Evolutionary conservation across 2,329 filamentous ascomycete species (phyloP), one percentile per base, ranked within the genome.

Genomic region (Claviceps maximensis): DNA sequence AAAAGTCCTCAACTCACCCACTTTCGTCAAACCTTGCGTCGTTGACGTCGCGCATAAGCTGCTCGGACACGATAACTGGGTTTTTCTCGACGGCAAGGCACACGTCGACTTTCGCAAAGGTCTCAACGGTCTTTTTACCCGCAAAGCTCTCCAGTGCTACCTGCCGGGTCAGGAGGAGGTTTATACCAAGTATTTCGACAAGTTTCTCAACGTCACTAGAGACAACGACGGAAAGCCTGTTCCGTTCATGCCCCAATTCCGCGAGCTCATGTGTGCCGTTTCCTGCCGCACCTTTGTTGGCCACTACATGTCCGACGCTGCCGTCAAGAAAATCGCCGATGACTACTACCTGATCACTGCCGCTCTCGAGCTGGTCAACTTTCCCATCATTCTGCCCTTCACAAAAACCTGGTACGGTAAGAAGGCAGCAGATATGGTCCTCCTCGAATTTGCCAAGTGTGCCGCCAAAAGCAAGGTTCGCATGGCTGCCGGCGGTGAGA

Each of bases 101-200:
- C 93, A 98, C 63, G 88, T 95, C 60, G 93, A 97, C 64, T 98
- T 93, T 73, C 90, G 93, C 67, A 97, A 96, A 75, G 93, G 93
- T 51, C 77, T 98, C 60, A 97, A 96, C 69, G 85, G 84, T 54
- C 80, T 97, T 29, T 98, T 98, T 75, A 97, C 91, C 46, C 87
- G 89, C 65, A 82, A 87, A 67, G 89, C 91, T 21, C 81, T 98
- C 63, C 84, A 89, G 61, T 77, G 76, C 61, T 98, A 97, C 69
- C 82, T 98, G 48, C 93, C 91, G 44, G 87, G 87, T 48, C 88
- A 96, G 73, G 88, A 96, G 70, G 87, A 89, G 63, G 86, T 95
- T 49, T 96, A 95, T 74, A 84, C 88, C 68, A 75, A 77, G 53
- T 96, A 95, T 74, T 94, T 95, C 68, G 75, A 84, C 64, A 77